These are phyloP conservation scores for Boletellus sp. DNA, from an alignment of 768 basidiomycete genomes.

Conservation along the genomic window DNA sequence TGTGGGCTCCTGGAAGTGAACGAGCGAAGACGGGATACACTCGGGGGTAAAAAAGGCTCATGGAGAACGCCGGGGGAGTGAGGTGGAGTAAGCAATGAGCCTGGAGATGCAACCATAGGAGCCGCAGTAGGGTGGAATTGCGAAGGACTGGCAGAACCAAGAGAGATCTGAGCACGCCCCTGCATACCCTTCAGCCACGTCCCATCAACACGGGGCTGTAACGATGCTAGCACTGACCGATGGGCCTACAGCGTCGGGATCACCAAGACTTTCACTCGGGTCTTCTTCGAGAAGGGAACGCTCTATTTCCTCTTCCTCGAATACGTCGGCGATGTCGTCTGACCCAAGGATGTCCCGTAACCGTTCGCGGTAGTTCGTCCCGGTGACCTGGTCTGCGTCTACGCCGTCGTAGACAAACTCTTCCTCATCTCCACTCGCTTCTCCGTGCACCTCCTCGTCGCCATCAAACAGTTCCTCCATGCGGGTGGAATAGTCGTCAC, in stretches of 20 bases:
- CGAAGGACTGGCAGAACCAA: constrained; percentile 39
- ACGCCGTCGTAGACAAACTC: constrained; percentile 74
- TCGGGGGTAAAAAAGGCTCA: constrained; percentile 65
- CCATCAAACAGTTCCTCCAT: constrained; percentile 34
- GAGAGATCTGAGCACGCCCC: constrained; percentile 36
- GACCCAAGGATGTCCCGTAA: constrained; percentile 69
- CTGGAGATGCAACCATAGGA: constrained; percentile 34
- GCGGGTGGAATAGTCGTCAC: constrained; percentile 24
- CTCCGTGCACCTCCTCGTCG: constrained; percentile 41
- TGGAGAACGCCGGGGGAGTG: constrained; percentile 17
- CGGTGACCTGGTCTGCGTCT: constrained; percentile 47
- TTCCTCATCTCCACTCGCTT: constrained; percentile 49
- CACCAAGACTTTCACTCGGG: constrained; percentile 30
- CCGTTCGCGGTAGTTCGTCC: constrained; percentile 60
- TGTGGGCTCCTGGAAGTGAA: constrained; percentile 47
- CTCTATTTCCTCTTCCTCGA: constrained; percentile 45
- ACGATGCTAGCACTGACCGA: constrained; percentile 30
- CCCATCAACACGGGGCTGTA: constrained; percentile 16
- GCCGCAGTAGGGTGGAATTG: constrained; percentile 35
- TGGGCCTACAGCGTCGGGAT: constrained; percentile 17
- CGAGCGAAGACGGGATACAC: constrained; percentile 79
- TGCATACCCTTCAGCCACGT: constrained; percentile 24
- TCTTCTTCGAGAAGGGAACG: constrained; percentile 41
- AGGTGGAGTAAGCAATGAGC: not conserved
- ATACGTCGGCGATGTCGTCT: constrained; percentile 52